Evolutionary conservation across 2,329 filamentous ascomycete species (phyloP), one percentile per base, ranked within the genome.

Genomic region (Davidsoniella neocaledoniae): DNA sequence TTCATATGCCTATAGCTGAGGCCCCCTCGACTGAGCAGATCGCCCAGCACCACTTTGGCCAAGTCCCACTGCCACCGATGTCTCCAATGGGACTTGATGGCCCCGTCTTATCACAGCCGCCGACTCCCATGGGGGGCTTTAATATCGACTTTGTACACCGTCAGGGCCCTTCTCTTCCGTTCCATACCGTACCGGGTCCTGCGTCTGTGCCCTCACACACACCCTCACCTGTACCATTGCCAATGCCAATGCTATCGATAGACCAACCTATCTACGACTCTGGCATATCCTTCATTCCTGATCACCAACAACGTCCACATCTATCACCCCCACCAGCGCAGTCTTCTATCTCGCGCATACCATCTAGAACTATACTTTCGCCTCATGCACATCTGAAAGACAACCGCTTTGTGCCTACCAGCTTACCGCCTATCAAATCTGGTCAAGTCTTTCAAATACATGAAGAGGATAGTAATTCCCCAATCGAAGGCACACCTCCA

Each of bases 391-490:
- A 50, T 19, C 10, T 51, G n/a, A 43, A 46, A 19, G 43, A 51
- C n/a, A 17, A 29, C 9, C 43, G 44, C 14, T 43, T 50, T 43
- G 5, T 48, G 16, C 49, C 49, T n/a, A 50, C 51, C 2, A 50
- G 47, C 21, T n/a, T 46, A 10, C 25, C 48, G 9, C 43, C 47
- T 38, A 53, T 49, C 33, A 53, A 48, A 25, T 49, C 50, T 5
- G 50, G 50, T 1, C 41, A 49, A 14, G 46, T 53, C 21, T 53
- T 53, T n/a, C 51, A 50, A 38, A 53, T 53, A 39, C 51, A 53
- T 29, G 51, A 53, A 7, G 47, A 49, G n/a, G 51, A 53, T 33
- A 14, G 36, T 17, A 53, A 53, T 16, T 50, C 51, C 19, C 47
- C 48, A 5, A 46, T 36, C 8, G 51, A 53, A n/a, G 49, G 47